Conservation (phyloP, 352 stramenopile genomes). For the Phytophthora cactorum region DNA sequence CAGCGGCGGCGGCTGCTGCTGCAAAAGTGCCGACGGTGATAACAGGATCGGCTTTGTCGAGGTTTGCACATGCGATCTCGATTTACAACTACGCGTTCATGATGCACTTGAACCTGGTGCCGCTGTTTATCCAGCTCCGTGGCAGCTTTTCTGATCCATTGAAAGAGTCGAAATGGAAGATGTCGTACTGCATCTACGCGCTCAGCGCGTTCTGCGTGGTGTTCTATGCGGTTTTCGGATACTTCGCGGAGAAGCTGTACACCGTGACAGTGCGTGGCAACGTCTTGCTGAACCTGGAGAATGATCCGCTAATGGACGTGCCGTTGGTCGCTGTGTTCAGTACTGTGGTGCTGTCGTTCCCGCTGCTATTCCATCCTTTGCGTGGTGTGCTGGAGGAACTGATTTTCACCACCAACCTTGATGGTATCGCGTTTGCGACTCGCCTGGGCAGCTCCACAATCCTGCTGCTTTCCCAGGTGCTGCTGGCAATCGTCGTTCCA, state of each 20-base stretch:
- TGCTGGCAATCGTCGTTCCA: conserved; percentile 62
- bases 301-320: conserved; percentile 71
- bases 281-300: conserved; percentile 82
- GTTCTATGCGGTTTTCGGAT: conserved; percentile 70
- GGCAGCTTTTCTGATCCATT: conserved; percentile 64
- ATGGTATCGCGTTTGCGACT: conserved; percentile 57
- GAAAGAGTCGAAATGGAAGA: conserved; percentile 50
- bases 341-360: conserved; percentile 77
- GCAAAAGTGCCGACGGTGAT: conserved; percentile 42
- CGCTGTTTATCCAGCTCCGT: conserved; percentile 75
- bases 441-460: conserved; percentile 56
- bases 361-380: conserved; percentile 76
- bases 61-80: conserved; percentile 60
- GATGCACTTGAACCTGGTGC: conserved; percentile 84
- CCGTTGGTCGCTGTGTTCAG: conserved; percentile 73
- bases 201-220: conserved; percentile 61
- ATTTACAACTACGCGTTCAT: conserved; percentile 90
- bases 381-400: conserved; percentile 69
- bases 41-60: conserved; percentile 41
- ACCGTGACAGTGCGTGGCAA: conserved; percentile 65
- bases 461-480: conserved; percentile 62
- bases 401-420: conserved; percentile 48
- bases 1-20: conserved; percentile 17
- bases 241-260: conserved; percentile 62
- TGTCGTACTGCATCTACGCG: conserved; percentile 56